phyloP scores from a whole-genome alignment of 176 grass and related monocot species.

The Aegilops bicornis region DNA sequence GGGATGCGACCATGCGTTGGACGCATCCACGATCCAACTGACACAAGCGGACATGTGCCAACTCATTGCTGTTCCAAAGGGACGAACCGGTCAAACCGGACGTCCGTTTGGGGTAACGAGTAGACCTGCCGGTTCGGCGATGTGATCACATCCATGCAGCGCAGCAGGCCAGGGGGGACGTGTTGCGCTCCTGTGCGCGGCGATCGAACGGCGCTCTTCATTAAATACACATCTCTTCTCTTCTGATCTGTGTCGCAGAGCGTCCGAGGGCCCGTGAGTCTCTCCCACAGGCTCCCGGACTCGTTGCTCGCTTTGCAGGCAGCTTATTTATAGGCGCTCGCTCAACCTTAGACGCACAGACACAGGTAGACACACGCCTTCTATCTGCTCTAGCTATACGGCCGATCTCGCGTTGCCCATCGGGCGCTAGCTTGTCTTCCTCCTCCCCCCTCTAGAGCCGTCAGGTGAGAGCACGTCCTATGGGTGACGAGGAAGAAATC shows the following conservation, averaged over 20 bases:
- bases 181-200: neutral
- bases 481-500: conserved; percentile 2
- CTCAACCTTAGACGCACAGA: neutral
- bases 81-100: too few relatives aligned
- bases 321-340: conserved; percentile 14
- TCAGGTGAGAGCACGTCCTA: neutral
- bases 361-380: neutral
- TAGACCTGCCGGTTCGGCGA: neutral
- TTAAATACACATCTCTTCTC: conserved; percentile 12
- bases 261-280: neutral
- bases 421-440: neutral
- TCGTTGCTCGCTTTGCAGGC: neutral
- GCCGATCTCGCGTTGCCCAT: neutral
- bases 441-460: neutral
- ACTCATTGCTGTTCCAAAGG: too few relatives aligned
- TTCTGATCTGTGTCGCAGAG: neutral
- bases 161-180: neutral
- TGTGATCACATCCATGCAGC: conserved; percentile 22
- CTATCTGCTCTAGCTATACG: too few relatives aligned
- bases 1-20: too few relatives aligned
- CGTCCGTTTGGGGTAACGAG: too few relatives aligned
- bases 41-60: too few relatives aligned
- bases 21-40: too few relatives aligned
- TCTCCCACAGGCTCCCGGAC: neutral
- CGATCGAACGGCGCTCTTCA: neutral